Percentiles rank a stretch among this genome's conserved stretches.
These are phyloP conservation scores for Talaromyces sp. DNA, from an alignment of 2,329 filamentous ascomycete species.

Conservation along the genomic window DNA sequence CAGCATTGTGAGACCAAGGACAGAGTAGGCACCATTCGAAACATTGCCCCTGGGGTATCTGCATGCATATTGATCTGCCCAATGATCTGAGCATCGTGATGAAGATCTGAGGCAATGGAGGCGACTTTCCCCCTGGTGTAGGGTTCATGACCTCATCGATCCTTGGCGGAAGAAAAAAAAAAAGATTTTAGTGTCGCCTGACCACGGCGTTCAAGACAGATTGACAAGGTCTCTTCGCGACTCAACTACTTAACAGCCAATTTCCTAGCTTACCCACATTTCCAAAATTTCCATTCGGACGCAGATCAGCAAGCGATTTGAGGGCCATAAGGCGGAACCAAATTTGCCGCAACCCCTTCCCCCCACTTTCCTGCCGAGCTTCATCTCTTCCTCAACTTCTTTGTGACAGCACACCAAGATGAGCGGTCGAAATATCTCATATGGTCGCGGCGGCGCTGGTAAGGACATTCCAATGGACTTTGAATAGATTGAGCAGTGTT, in stretches of 20 bases:
- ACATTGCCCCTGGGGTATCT: no score
- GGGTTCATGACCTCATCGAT: slow-evolving; percentile 16
- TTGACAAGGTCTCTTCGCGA: no score
- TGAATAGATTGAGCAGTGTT: background rate
- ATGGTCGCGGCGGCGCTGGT: slow-evolving; percentile 78
- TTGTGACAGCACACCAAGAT: slow-evolving; percentile 9
- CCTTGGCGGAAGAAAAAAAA: slow-evolving; percentile 15
- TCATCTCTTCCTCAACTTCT: background rate
- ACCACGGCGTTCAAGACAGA: background rate
- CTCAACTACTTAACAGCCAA: no score
- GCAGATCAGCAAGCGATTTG: background rate
- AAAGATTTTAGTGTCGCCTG: slow-evolving; percentile 12
- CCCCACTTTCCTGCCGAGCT: slow-evolving; percentile 1
- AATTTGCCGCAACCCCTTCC: slow-evolving; percentile 1
- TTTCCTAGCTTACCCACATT: background rate
- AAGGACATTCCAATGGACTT: slow-evolving; percentile 21
- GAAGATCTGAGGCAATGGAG: background rate
- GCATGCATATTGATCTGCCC: no score
- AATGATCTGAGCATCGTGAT: background rate
- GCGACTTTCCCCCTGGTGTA: background rate
- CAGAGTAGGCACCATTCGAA: no score
- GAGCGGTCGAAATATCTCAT: slow-evolving; percentile 53
- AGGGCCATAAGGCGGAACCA: slow-evolving; percentile 12
- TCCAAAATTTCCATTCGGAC: background rate
- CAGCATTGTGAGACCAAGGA: no score